These are phyloP conservation scores for Mallotus nudiflorus DNA, from an alignment of 345 rosid genomes.

Conservation along the genomic window DNA sequence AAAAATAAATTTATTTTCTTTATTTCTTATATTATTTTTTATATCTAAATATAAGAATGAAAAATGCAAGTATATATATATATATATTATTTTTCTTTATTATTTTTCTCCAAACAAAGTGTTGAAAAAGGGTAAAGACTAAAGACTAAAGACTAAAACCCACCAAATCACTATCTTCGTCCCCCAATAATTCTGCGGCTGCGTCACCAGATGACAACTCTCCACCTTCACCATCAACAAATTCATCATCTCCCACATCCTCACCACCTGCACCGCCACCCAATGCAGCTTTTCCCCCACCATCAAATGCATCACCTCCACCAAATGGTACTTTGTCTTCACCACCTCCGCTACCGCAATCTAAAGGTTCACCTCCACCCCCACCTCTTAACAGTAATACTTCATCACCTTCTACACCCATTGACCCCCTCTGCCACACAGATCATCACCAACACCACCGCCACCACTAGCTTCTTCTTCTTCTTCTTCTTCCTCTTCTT, in stretches of 20 bases:
- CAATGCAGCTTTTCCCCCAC: conserved; percentile 21
- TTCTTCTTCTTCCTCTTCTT: conserved; percentile 24
- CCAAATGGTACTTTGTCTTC: not conserved
- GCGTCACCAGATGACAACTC: conserved; percentile 44
- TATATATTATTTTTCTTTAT: too few species aligned
- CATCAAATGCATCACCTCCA: conserved; percentile 21
- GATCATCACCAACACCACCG: conserved; percentile 11
- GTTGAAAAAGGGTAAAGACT: too few species aligned
- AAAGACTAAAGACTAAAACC: too few species aligned
- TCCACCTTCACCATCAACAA: conserved; percentile 22
- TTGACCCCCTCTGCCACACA: conserved; percentile 13
- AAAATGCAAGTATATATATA: too few species aligned
- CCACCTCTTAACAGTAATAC: not conserved
- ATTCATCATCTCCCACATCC: conserved; percentile 30
- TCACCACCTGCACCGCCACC: conserved; percentile 17
- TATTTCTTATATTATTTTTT: too few species aligned
- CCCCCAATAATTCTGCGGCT: conserved; percentile 39
- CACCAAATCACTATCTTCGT: too few species aligned
- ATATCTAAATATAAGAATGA: too few species aligned
- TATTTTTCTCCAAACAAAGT: too few species aligned
- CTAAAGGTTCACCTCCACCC: conserved; percentile 4
- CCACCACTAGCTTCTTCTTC: conserved; percentile 12
- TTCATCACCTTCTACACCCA: conserved; percentile 17
- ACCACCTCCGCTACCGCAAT: conserved; percentile 25
- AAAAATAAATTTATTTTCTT: too few species aligned